A percentile compares a stretch with the other conserved stretches of the same genome.
These are phyloP conservation scores for Pseudonitzschia delicatissima DNA, from an alignment of 108 stramenopile species.

Conservation along the genomic window DNA sequence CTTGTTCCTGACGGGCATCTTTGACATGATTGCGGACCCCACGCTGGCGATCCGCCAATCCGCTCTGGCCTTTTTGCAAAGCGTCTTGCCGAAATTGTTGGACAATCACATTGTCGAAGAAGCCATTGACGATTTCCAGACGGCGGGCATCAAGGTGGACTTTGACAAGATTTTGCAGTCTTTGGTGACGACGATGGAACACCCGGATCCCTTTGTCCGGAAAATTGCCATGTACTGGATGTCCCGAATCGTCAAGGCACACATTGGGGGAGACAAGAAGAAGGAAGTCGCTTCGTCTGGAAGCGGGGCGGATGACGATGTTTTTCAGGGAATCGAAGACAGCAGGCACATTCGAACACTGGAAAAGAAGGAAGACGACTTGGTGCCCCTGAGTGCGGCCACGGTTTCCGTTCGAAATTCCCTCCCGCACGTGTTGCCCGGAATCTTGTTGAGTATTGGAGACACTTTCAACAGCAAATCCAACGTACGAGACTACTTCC, in stretches of 20 bases:
- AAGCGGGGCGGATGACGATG: constrained; percentile 9
- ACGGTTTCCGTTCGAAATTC: constrained; percentile 79
- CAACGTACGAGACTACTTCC: constrained; percentile 63
- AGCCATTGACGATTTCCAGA: constrained; percentile 65
- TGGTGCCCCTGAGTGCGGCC: constrained; percentile 48
- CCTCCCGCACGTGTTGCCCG: constrained; percentile 79
- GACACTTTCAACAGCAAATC: constrained; percentile 56
- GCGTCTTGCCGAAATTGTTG: constrained; percentile 78
- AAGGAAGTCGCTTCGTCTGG: neutral
- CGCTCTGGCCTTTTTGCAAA: constrained; percentile 79
- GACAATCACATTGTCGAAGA: constrained; percentile 43
- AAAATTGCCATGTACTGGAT: constrained; percentile 93
- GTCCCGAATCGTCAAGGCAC: constrained; percentile 81
- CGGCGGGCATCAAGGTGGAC: constrained; percentile 57
- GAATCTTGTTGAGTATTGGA: constrained; percentile 74
- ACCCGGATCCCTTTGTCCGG: constrained; percentile 87
- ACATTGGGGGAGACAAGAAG: constrained; percentile 40
- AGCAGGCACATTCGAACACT: neutral
- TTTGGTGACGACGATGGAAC: constrained; percentile 83
- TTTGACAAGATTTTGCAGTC: constrained; percentile 86
- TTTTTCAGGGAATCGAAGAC: constrained; percentile 11
- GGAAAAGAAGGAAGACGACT: neutral
- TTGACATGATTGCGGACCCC: constrained; percentile 88
- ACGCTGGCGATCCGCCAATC: constrained; percentile 76
- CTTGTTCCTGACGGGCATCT: constrained; percentile 76